Base-by-base conservation (phyloP, 306 rosid species). In the Boehmeria nivea region DNA sequence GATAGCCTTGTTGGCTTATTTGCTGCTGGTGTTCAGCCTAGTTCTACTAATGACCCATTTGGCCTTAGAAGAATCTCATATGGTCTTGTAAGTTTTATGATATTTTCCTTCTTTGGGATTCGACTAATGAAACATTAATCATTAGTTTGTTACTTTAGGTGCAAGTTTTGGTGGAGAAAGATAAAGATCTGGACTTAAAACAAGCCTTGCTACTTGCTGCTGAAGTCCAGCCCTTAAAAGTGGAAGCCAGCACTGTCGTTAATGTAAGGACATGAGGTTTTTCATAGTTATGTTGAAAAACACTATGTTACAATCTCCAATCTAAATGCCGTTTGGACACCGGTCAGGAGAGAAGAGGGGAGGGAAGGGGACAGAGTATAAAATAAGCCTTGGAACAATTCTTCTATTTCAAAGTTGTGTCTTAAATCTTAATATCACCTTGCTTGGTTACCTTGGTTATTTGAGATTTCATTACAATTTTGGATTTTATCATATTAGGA, bases 1-100 rank as follows among this genome's bases (percentile, higher is more conserved):
- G 95, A 84, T 76, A 90, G 94, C 73, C 88, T 90, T 63, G 79
- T 81, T n/a, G 95, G 98, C 64, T 78, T 90, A 72, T 86, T 90
- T 79, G 70, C 94, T 49, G 91, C 89, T 26, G 98, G 95, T 12
- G 86, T 95, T 72, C 95, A 86, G 84, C 95, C 98, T 59, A 84
- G 86, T 76, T 86, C 98, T 49, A 54, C 88, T 46, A 90, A 73
- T 69, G 98, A 90, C 55, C 91, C 88, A 28, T 90, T 86, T 80
- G 95, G 95, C 61, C 78, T 86, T 67, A 71, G 94, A 56, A 81
- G 98, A 84, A 87, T 87, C 64, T 84, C 98, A 28, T 84, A 90
- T 80, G 94, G 94, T 67, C 98, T 90, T 61, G 97, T 90, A 76
- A 80, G 97, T 74, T 67, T 8, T 43, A 14, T 64, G 17, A 54